phyloP scores from a whole-genome alignment of 306 rosid genomes.

The Inga leiocalycina region DNA sequence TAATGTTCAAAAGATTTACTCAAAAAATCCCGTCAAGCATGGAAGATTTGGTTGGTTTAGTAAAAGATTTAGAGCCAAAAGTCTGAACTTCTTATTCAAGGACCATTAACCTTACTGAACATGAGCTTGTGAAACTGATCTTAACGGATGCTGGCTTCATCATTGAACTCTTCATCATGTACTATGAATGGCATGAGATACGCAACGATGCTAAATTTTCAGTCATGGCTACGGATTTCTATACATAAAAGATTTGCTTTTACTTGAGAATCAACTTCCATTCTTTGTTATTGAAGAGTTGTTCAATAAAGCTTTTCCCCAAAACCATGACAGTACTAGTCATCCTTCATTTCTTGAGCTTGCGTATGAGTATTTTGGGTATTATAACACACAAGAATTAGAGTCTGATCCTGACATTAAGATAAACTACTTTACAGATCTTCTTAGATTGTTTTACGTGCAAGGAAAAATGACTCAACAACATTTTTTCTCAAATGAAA shows the following conservation, averaged over 20 bases:
- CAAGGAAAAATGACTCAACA: no score
- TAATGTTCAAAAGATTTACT: neutral
- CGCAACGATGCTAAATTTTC: neutral
- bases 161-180: neutral
- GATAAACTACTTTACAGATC: no score
- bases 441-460: no score
- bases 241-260: neutral
- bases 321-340: no score
- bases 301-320: neutral
- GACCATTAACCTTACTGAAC: neutral
- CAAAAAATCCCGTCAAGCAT: neutral
- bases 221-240: neutral
- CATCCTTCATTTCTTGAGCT: neutral
- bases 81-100: neutral
- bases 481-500: no score
- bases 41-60: neutral
- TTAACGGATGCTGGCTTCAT: neutral
- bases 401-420: no score
- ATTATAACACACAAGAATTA: no score
- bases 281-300: neutral
- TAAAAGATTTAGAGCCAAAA: neutral
- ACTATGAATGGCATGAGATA: neutral
- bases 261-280: neutral
- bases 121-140: neutral
- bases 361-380: neutral